These are phyloP conservation scores for Juncus effusus DNA, from an alignment of 176 grass and related monocot species.

Conservation along the genomic window DNA sequence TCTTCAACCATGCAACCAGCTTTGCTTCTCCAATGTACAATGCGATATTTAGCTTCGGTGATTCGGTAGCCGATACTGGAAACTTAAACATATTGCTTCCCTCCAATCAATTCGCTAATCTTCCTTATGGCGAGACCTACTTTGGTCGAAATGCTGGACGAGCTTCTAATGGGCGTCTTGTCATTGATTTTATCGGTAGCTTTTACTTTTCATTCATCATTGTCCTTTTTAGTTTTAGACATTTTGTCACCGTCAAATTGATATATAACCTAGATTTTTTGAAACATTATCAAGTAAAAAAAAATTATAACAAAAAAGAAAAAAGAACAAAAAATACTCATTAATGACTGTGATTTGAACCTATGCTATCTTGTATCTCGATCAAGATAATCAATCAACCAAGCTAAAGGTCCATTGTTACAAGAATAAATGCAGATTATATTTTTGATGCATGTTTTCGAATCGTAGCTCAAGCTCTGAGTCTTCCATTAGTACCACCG, in stretches of 20 bases:
- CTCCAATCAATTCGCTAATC: not conserved
- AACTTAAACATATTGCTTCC: constrained; percentile 20
- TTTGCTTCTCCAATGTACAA: constrained; percentile 7
- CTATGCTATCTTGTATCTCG: too few relatives aligned
- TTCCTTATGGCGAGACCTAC: constrained; percentile 42
- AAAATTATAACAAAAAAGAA: not conserved
- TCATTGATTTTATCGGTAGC: constrained; percentile 46
- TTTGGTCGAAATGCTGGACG: constrained; percentile 40
- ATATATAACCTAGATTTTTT: too few relatives aligned
- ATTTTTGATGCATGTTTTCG: too few relatives aligned
- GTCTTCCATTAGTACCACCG: constrained; percentile 41
- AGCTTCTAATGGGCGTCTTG: constrained; percentile 33
- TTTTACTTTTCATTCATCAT: too few relatives aligned
- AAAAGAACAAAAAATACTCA: not conserved
- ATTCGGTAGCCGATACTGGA: constrained; percentile 40
- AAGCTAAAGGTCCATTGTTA: too few relatives aligned
- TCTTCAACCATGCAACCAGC: not conserved
- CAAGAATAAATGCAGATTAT: too few relatives aligned
- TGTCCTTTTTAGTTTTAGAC: not conserved
- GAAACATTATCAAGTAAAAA: too few relatives aligned
- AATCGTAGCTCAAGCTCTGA: constrained; percentile 33
- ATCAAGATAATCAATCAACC: too few relatives aligned
- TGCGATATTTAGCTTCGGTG: constrained; percentile 43
- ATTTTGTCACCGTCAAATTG: too few relatives aligned
- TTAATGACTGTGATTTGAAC: too few relatives aligned